Evolutionary conservation across 345 rosid genomes (phyloP), one percentile per base, ranked within the genome.

Genomic region (Citrus mangshanensis): DNA sequence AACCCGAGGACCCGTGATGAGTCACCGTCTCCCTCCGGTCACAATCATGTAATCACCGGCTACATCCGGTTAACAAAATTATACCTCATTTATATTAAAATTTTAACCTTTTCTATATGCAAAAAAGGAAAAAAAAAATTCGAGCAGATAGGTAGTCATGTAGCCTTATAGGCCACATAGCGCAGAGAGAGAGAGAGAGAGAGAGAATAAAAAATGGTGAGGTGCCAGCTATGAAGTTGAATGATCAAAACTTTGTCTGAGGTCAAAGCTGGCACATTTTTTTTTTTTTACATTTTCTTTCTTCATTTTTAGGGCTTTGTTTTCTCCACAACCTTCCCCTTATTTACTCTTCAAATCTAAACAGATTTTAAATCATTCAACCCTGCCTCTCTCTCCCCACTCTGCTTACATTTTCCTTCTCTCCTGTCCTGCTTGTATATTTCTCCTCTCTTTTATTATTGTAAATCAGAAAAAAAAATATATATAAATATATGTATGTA

Each of bases 151-250:
- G 35, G 22, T 55, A 32, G 5, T 3, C 28, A 46, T 3, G 51
- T 79, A 73, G 83, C 22, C 69, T 27, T 21, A 67, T 86, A 81
- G 86, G 78, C 82, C 82, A 61, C 70, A 67, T 63, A 77, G 68
- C 5, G 42, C 59, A 81, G 68, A 51, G 62, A 67, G 27, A 34
- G 25, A 34, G n/a, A n/a, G 25, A 30, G 70, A 42, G 49, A 9
- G 49, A 40, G 49, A 9, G 49, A 40, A 1, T 1, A 7, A 40
- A 81, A 78, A 75, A 60, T 61, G 84, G 81, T 64, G 86, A 83
- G 92, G 59, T 89, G 95, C 92, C 98, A 92, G 98, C 98, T 91
- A 83, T 81, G 95, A 87, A 87, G 72, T 76, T 77, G 89, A 88
- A 87, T 91, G 87, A 93, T 87, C 86, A 87, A 86, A 87, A 86